These are phyloP conservation scores for Magnolia officinalis DNA, from an alignment of 164 flowering plant genomes.

Conservation along the genomic window DNA sequence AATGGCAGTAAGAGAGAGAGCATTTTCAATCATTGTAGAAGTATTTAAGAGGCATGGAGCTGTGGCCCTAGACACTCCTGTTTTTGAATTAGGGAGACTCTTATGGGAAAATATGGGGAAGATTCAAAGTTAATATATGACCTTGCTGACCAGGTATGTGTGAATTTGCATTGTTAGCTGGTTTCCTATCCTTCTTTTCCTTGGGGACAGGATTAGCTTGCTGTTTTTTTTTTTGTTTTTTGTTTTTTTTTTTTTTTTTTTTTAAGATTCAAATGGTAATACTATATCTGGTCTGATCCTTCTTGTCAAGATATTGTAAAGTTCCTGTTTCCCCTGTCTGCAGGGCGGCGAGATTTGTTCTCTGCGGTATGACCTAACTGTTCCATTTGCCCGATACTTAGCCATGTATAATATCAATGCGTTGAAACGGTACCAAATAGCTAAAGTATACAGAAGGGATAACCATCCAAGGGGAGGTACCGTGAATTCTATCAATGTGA, in stretches of 20 bases:
- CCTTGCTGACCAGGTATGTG: conserved; percentile 91
- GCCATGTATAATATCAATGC: conserved; percentile 88
- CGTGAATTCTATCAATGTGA: conserved; percentile 99
- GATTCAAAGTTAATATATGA: conserved; percentile 95
- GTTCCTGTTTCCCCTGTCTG: conserved; percentile 14
- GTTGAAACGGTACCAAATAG: conserved; percentile 86
- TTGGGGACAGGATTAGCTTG: neutral
- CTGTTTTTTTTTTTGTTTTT: neutral
- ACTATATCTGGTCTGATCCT: neutral
- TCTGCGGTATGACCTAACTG: conserved; percentile 90
- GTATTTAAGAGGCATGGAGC: conserved; percentile 95
- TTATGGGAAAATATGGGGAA: conserved; percentile 97
- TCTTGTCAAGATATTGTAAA: conserved; percentile 5
- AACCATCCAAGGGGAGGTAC: conserved; percentile 89
- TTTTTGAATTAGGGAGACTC: conserved; percentile 87
- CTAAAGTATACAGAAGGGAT: conserved; percentile 90
- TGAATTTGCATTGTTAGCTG: neutral
- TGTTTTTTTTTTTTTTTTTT: too few relatives aligned
- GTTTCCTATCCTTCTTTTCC: neutral
- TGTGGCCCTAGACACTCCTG: conserved; percentile 86
- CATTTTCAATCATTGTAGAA: conserved; percentile 59
- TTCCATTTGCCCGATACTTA: conserved; percentile 89
- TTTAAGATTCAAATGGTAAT: neutral
- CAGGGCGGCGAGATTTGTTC: conserved; percentile 98
- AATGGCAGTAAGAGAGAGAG: conserved; percentile 82